Base-by-base conservation (phyloP, 1,139 yeast species). In the Nakaseomyces uthaithaninus region DNA sequence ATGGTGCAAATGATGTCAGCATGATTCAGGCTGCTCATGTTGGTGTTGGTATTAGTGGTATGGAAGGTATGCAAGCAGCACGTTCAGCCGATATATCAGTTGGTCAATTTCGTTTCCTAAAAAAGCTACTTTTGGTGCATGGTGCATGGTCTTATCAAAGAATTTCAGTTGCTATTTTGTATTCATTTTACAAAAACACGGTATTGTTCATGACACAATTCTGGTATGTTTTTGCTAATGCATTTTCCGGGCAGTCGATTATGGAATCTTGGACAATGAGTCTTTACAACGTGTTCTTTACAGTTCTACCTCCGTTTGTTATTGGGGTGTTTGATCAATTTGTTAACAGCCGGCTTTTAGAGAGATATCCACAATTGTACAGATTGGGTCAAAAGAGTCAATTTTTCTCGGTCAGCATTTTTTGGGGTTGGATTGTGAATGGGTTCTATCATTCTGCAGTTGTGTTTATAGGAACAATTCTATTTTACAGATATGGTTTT, bases 1-100 rank as follows among this genome's bases (percentile, higher is more conserved):
- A 91, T 65, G 99, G 98, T 52, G 96, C 98, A 3, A 91, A 91
- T 58, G 99, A 91, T 66, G 98, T 91, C 23, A 84, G 95, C 34
- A 91, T 91, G 99, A 91, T 91, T 52, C 98, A 91, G 63, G 96
- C 97, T 11, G 98, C 98, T 0, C 95, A 91, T 62, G 95, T 91
- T 39, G 99, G 99, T 45, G 94, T 91, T 35, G 99, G 99, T 59
- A 91, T 91, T 51, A 85, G 93, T 56, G 99, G 99, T 52, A 84
- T 86, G 85, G 98, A 93, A 66, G 99, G 99, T 52, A 89, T 89
- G 87, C 99, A 93, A 63, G 98, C 98, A 7, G 97, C 98, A 0
- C 74, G 98, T 62, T 80, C 94, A 62, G 98, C 99, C 0, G 99
- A 93, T 68, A 78, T 91, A 45, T 89, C 97, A 1, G 86, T 93